Conservation (phyloP, 257 asterid species). For the Apocynum venetum region DNA sequence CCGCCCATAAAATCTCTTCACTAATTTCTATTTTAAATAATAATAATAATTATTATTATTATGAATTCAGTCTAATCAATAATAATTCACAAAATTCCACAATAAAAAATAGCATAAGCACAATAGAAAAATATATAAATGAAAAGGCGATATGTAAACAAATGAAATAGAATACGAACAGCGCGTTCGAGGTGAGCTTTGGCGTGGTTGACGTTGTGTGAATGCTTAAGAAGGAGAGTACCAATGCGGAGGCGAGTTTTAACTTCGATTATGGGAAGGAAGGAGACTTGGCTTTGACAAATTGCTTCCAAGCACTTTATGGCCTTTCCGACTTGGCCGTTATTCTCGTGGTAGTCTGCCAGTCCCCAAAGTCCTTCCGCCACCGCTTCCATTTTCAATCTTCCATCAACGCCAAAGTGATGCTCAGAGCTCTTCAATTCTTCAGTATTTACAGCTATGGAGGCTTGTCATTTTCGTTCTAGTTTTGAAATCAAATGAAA, state of each 20-base stretch:
- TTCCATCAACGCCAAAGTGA: background rate
- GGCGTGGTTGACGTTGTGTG: slow-evolving; percentile 89
- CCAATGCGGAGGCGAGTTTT: slow-evolving; percentile 92
- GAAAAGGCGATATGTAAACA: background rate
- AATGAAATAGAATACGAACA: slow-evolving; percentile 31
- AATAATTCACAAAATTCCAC: slow-evolving; percentile 3
- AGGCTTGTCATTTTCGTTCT: too few species aligned
- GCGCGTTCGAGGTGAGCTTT: slow-evolving; percentile 90
- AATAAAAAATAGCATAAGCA: background rate
- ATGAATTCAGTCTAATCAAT: background rate
- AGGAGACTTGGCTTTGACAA: slow-evolving; percentile 78
- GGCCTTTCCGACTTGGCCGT: slow-evolving; percentile 67
- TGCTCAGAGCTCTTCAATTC: background rate
- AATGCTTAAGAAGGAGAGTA: slow-evolving; percentile 76
- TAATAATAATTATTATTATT: background rate
- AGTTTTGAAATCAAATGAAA: too few species aligned
- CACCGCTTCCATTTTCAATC: slow-evolving; percentile 64
- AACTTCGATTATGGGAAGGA: slow-evolving; percentile 80
- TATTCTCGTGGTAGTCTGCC: slow-evolving; percentile 86
- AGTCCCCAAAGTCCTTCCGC: slow-evolving; percentile 96
- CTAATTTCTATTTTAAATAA: background rate
- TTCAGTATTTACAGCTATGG: too few species aligned
- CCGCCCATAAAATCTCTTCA: background rate
- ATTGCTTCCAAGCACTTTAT: slow-evolving; percentile 92
- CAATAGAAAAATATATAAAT: background rate